phyloP scores from a whole-genome alignment of 2,329 filamentous ascomycete species.

The Aspergillus sp. region DNA sequence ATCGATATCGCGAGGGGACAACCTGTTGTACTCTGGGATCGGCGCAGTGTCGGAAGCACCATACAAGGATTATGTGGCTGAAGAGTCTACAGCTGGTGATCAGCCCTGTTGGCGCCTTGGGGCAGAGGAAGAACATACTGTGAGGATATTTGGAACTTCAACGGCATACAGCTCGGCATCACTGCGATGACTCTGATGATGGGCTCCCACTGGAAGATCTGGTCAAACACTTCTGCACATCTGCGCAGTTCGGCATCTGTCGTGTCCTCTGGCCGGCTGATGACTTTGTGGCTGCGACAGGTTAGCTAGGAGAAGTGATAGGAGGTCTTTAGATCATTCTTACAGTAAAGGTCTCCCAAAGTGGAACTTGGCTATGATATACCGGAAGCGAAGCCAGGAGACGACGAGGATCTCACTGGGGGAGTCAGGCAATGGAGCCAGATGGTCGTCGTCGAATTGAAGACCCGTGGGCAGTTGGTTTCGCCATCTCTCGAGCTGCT shows the following conservation, averaged over 20 bases:
- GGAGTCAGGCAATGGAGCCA: background rate
- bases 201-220: background rate
- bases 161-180: background rate
- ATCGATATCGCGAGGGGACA: background rate
- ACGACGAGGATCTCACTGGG: background rate
- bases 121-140: background rate
- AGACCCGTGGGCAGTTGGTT: background rate
- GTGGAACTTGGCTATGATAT: slow-evolving; percentile 1
- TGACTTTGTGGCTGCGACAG: background rate
- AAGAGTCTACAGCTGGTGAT: background rate
- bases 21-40: background rate
- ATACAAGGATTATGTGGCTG: background rate
- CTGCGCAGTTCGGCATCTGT: background rate
- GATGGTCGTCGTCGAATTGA: background rate
- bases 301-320: background rate
- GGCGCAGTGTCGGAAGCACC: background rate
- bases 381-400: background rate
- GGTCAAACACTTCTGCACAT: background rate
- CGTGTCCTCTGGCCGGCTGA: background rate
- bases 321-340: background rate
- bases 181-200: background rate
- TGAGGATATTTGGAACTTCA: background rate
- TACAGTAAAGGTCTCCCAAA: background rate
- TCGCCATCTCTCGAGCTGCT: background rate
- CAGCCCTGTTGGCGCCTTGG: background rate